phyloP scores from a whole-genome alignment of 345 rosid species.

The Mallotus nudiflorus region DNA sequence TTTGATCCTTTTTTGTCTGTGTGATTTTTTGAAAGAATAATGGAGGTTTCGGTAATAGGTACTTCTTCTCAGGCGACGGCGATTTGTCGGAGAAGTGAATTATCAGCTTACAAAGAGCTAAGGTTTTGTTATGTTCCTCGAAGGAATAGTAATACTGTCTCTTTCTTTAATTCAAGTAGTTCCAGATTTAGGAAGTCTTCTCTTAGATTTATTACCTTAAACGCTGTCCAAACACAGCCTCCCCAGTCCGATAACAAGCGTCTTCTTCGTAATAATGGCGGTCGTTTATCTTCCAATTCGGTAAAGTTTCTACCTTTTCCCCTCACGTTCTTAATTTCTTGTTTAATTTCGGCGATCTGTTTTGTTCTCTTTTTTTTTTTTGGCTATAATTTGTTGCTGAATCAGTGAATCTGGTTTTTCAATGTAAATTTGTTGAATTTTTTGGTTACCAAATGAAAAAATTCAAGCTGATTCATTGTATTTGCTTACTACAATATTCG shows the following conservation, averaged over 20 bases:
- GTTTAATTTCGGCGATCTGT: neutral
- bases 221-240: conserved; percentile 49
- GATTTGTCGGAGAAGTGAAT: conserved; percentile 37
- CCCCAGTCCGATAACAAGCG: conserved; percentile 26
- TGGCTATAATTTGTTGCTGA: neutral
- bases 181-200: conserved; percentile 33
- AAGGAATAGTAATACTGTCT: conserved; percentile 27
- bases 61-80: conserved; percentile 47
- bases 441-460: too few species aligned
- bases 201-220: conserved; percentile 36
- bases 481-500: too few species aligned
- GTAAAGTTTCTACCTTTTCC: conserved; percentile 35
- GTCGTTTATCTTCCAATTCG: conserved; percentile 34
- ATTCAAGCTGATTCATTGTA: too few species aligned
- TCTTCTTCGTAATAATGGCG: neutral
- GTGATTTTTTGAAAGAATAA: conserved; percentile 14
- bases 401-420: too few species aligned
- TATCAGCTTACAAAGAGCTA: conserved; percentile 40
- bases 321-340: neutral
- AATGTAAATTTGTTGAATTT: neutral
- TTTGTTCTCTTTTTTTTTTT: neutral
- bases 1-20: neutral
- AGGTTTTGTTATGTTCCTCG: conserved; percentile 25
- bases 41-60: conserved; percentile 68
- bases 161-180: conserved; percentile 29